These are phyloP conservation scores for Hordeum pubiflorum DNA, from an alignment of 202 grass and related monocot genomes.

Conservation along the genomic window DNA sequence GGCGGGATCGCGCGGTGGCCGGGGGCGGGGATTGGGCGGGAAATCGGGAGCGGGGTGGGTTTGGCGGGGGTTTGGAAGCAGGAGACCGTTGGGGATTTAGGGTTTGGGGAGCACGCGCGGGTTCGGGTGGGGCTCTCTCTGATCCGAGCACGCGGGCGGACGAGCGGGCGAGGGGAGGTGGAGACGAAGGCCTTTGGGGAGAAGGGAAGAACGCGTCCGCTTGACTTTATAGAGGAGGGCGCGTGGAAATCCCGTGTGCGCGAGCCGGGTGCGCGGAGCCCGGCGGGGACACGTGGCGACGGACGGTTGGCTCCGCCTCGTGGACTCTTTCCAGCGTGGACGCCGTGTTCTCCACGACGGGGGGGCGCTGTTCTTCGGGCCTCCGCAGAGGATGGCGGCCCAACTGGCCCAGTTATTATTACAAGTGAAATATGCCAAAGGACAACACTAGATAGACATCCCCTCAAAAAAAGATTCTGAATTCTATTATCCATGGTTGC, in stretches of 20 bases:
- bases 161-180: background rate
- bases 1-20: background rate
- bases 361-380: background rate
- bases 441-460: background rate
- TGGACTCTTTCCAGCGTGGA: constrained; percentile 4
- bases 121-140: constrained; percentile 19
- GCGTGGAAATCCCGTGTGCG: background rate
- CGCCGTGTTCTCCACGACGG: background rate
- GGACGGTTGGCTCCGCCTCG: background rate
- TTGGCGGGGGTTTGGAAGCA: background rate
- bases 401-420: background rate
- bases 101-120: constrained; percentile 6
- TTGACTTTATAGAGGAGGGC: background rate
- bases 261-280: background rate
- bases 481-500: background rate
- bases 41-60: background rate
- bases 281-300: background rate
- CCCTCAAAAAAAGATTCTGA: background rate
- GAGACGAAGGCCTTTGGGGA: constrained; percentile 1
- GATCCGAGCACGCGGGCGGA: constrained; percentile 20
- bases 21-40: constrained; percentile 13
- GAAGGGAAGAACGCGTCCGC: background rate
- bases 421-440: background rate
- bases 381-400: background rate
- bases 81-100: constrained; percentile 36